A percentile compares a stretch with the other conserved stretches of the same genome.
phyloP scores from a whole-genome alignment of 2,329 filamentous ascomycete species.

The Nannizziopsis arthrosporioides region DNA sequence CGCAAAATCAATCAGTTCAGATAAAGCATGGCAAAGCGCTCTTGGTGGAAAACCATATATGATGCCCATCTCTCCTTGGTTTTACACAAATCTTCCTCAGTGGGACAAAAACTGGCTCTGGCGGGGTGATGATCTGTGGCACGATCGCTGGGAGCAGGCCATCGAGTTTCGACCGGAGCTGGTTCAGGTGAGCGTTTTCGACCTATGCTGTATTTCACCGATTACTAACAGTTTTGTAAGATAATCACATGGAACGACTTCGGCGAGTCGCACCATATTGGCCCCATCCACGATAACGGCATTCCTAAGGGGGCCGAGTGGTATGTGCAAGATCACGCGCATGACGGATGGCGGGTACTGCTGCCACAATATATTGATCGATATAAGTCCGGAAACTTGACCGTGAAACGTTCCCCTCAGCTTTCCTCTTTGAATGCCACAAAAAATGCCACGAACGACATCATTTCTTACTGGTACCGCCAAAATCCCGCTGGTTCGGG shows the following conservation, averaged over 20 bases:
- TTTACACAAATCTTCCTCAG: slow-evolving; percentile 44
- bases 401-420: slow-evolving; percentile 9
- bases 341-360: slow-evolving; percentile 41
- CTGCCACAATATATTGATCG: slow-evolving; percentile 42
- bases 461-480: slow-evolving; percentile 28
- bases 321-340: slow-evolving; percentile 40
- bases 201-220: background rate
- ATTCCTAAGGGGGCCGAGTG: slow-evolving; percentile 39
- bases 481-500: slow-evolving; percentile 24
- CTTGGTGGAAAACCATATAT: slow-evolving; percentile 36
- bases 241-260: slow-evolving; percentile 52
- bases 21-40: slow-evolving; percentile 31
- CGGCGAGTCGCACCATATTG: slow-evolving; percentile 49
- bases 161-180: slow-evolving; percentile 41
- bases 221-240: slow-evolving; percentile 17
- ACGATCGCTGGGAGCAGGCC: slow-evolving; percentile 46
- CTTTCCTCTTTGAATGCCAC: background rate
- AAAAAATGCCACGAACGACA: slow-evolving; percentile 16
- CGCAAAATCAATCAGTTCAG: slow-evolving; percentile 29
- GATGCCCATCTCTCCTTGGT: slow-evolving; percentile 49
- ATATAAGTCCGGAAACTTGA: slow-evolving; percentile 38
- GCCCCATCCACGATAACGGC: slow-evolving; percentile 37
- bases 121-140: slow-evolving; percentile 51
- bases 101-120: slow-evolving; percentile 54
- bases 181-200: slow-evolving; percentile 30